phyloP scores from a whole-genome alignment of 139 green algal genomes.

The Chlamydomonas incerta region DNA sequence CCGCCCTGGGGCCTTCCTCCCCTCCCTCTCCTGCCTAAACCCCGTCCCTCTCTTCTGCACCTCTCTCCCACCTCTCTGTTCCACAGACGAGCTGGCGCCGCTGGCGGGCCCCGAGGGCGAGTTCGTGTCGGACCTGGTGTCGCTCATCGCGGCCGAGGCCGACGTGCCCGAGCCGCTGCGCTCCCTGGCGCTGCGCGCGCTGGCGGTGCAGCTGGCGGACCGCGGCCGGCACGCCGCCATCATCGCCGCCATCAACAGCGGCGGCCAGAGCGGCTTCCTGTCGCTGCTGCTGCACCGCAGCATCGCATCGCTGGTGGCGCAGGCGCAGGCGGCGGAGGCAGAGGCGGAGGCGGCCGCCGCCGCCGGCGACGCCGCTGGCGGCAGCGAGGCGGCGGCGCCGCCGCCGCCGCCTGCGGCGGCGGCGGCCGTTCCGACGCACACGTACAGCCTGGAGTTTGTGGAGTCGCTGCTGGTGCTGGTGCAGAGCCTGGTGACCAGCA shows the following conservation, averaged over 20 bases:
- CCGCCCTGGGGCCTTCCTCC: too few species aligned
- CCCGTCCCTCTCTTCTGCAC: too few species aligned
- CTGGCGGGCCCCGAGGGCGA: constrained; percentile 81
- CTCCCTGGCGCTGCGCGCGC: constrained; percentile 75
- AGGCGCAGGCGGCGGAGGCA: not conserved
- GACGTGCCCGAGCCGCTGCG: constrained; percentile 77
- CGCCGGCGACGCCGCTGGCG: not conserved
- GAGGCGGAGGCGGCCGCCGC: not conserved
- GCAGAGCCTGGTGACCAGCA: constrained; percentile 68
- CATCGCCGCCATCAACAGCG: constrained; percentile 74
- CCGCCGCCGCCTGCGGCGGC: not conserved
- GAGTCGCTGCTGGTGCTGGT: constrained; percentile 91
- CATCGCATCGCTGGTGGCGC: constrained; percentile 33
- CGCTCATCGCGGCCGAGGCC: constrained; percentile 67
- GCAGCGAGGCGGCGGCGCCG: not conserved
- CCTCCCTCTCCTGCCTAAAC: too few species aligned
- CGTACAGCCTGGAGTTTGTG: constrained; percentile 67
- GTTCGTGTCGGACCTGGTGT: constrained; percentile 84
- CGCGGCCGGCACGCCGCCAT: constrained; percentile 74
- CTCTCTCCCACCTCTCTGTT: too few species aligned
- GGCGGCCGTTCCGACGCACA: not conserved
- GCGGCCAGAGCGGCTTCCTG: constrained; percentile 83
- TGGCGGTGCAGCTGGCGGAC: constrained; percentile 84
- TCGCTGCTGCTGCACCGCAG: constrained; percentile 81
- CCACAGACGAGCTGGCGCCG: constrained; percentile 72